Evolutionary conservation across 306 rosid species (phyloP), one percentile per base, ranked within the genome.

Genomic region (Coriaria nepalensis): DNA sequence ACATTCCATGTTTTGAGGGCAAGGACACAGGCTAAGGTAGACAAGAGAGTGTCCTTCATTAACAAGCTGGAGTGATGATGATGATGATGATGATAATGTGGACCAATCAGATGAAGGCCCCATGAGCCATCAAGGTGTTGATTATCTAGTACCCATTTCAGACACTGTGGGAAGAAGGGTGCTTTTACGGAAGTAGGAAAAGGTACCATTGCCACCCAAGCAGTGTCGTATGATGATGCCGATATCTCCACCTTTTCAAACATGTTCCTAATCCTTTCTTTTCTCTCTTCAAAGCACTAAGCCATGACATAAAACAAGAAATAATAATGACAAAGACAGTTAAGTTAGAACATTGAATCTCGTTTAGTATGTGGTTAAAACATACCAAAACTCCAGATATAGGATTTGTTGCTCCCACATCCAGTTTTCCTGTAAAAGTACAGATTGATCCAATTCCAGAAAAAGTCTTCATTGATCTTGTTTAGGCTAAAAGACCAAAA

Each of bases 191-290:
- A 73, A 61, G 66, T 50, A 37, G 74, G 71, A 38, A 86, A 78
- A 55, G 86, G 83, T 57, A 81, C 56, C 97, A 78, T 81, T 33
- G 97, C 97, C 49, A 88, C 88, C 94, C 93, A 76, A 61, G 97
- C 90, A 5, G 97, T 88, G 66, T 88, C 93, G 56, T 84, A 88
- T 1, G 82, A 73, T 49, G 97, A 88, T 55, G 72, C 54, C 29
- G 82, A 81, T 48, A 81, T 83, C 51, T 84, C 84, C 48, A 81
- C 93, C 54, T 78, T 65, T 33, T 77, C 9, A 55, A 84, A 74
- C 86, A 81, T 53, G 53, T 70, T 64, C 71, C 60, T 66, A 29
- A 88, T 78, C 58, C 59, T 77, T 49, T 77, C 74, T 67, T 73
- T 78, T 5, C 69, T 66, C 48, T 68, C 84, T 47, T 73, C 93